Percentiles rank a stretch among this genome's conserved stretches.
Evolutionary conservation across 352 stramenopile genomes (phyloP).

Genomic region (Phytopythium aichiense): DNA sequence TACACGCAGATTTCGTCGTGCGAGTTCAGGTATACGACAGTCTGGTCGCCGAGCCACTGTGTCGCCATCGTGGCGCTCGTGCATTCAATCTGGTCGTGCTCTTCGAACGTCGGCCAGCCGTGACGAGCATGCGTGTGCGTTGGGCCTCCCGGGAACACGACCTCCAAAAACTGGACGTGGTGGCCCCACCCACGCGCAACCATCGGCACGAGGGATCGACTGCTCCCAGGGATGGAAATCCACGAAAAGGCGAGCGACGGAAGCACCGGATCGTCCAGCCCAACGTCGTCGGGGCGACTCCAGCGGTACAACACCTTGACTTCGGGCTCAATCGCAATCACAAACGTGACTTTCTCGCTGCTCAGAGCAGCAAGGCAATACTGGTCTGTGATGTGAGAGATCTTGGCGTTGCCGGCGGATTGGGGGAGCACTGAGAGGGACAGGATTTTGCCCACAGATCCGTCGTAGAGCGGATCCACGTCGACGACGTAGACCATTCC

Average conservation of each 20-base stretch:
- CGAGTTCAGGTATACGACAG: slow-evolving; percentile 93
- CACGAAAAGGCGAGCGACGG: slow-evolving; percentile 94
- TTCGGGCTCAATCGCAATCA: slow-evolving; percentile 93
- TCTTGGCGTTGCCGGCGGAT: slow-evolving; percentile 79
- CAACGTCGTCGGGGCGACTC: slow-evolving; percentile 77
- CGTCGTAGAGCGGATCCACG: slow-evolving; percentile 94
- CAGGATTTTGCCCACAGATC: slow-evolving; percentile 86
- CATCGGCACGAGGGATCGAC: slow-evolving; percentile 80
- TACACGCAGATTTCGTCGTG: slow-evolving; percentile 96
- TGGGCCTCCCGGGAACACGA: slow-evolving; percentile 72
- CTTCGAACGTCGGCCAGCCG: slow-evolving; percentile 92
- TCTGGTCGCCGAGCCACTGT: slow-evolving; percentile 95
- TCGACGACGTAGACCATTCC: slow-evolving; percentile 92
- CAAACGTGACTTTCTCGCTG: slow-evolving; percentile 93
- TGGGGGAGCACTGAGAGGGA: slow-evolving; percentile 79
- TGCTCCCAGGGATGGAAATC: slow-evolving; percentile 88
- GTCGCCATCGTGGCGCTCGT: slow-evolving; percentile 89
- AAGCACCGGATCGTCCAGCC: slow-evolving; percentile 68
- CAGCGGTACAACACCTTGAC: slow-evolving; percentile 94
- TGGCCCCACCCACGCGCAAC: slow-evolving; percentile 93
- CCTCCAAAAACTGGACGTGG: slow-evolving; percentile 91
- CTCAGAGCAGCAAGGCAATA: slow-evolving; percentile 80
- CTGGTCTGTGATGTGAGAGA: slow-evolving; percentile 81
- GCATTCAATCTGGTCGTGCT: slow-evolving; percentile 91
- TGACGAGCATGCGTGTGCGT: slow-evolving; percentile 77